Evolutionary conservation across 1,284 basidiomycete genomes (phyloP), one percentile per base, ranked within the genome.

Genomic region (Phylloporus sp.): DNA sequence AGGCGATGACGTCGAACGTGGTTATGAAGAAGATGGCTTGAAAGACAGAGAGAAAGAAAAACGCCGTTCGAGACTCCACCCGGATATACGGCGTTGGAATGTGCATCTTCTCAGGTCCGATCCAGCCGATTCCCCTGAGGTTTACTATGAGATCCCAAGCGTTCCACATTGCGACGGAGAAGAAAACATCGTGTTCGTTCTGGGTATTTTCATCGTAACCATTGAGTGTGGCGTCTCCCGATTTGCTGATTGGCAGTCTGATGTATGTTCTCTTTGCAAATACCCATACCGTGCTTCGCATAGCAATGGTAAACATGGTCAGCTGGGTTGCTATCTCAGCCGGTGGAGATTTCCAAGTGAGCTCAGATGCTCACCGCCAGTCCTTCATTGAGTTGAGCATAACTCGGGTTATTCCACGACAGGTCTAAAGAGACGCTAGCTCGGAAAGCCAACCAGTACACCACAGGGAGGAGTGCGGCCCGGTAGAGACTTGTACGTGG

Each of bases 71-170:
- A 32, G 79, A 78, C 62, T 76, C 64, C 55, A 71, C 65, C 43
- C 37, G 68, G 62, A 68, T 45, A 52, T 57, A 65, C 7, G 71
- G 69, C 3, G 37, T 61, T 25, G 72, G 66, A 37, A 75, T 45
- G 37, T 60, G 60, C 23, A 56, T 53, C 56, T 63, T 68, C 43
- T 49, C 63, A 20, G 67, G 62, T 23, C 68, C 70, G 6, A 66
- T 65, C 77, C 77, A 80, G 35, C 79, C 79, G 17, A 78, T 63
- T 15, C 75, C 70, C 27, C 77, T 72, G 35, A 78, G 41, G 57
- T 78, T 80, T 6, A 35, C 29, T 2, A 65, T 49, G n/a, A 78
- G 71, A 61, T 80, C 76, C 45, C 60, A 78, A 12, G 78, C 77
- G 32, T 78, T 73, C 76, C 73, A 79, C 57, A 77, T 64, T 1